Evolutionary conservation across 805 yeast genomes (phyloP).

Genomic region (Vanderwaltozyma tropicalis): DNA sequence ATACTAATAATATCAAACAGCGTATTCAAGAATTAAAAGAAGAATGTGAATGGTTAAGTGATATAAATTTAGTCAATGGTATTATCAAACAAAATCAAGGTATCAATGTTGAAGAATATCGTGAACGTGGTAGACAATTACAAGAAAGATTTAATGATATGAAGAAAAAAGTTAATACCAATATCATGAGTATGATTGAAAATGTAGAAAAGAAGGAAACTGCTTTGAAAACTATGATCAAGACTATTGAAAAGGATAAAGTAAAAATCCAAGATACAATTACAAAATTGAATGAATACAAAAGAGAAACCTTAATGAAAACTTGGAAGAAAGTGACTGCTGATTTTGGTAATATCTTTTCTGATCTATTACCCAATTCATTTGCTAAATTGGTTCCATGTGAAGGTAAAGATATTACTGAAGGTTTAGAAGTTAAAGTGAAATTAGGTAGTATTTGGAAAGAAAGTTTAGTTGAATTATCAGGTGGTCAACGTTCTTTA

Average conservation of each 20-base stretch:
- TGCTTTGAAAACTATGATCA: conserved; percentile 67
- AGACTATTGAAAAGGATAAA: conserved; percentile 81
- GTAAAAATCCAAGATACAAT: conserved; percentile 83
- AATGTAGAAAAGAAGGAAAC: conserved; percentile 81
- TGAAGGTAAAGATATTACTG: conserved; percentile 71
- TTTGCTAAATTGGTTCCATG: conserved; percentile 81
- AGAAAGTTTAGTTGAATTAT: conserved; percentile 84
- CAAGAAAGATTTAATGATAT: conserved; percentile 52
- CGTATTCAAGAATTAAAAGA: conserved; percentile 38
- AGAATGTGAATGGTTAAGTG: conserved; percentile 66
- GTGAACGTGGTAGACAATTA: conserved; percentile 45
- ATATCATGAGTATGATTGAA: conserved; percentile 85
- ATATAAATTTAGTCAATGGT: conserved; percentile 44
- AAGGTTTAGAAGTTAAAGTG: conserved; percentile 85
- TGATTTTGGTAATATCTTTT: conserved; percentile 85
- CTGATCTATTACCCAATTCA: conserved; percentile 79
- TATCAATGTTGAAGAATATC: conserved; percentile 52
- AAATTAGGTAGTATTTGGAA: conserved; percentile 91
- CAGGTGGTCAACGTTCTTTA: conserved; percentile 95
- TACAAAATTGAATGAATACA: conserved; percentile 70
- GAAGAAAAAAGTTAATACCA: conserved; percentile 73
- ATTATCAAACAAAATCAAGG: conserved; percentile 54
- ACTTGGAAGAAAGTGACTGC: conserved; percentile 81
- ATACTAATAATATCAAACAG: conserved; percentile 29
- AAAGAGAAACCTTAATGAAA: conserved; percentile 66